Evolutionary conservation across 768 basidiomycete species (phyloP).

Genomic region (Suillus plorans): DNA sequence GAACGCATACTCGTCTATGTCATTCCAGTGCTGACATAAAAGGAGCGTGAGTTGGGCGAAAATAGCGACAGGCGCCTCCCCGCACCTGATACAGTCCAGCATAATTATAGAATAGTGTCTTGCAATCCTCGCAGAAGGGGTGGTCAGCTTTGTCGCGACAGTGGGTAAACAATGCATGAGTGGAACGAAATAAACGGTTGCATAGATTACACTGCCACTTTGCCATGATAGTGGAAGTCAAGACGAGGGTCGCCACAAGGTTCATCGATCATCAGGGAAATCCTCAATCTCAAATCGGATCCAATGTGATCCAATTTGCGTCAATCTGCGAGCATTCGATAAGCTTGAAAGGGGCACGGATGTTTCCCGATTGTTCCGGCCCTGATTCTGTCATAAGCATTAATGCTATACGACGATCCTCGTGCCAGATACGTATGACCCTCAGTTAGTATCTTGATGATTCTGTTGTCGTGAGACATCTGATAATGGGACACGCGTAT

Average conservation of each 20-base stretch:
- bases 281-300: too few relatives aligned
- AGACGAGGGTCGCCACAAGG: neutral
- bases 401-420: neutral
- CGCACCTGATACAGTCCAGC: constrained; percentile 16
- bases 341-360: neutral
- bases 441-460: neutral
- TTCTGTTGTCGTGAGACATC: neutral
- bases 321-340: too few relatives aligned
- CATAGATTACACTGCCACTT: constrained; percentile 1
- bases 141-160: constrained; percentile 19
- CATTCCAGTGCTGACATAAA: neutral
- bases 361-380: neutral
- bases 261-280: too few relatives aligned
- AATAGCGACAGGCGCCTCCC: too few relatives aligned
- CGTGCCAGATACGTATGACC: neutral
- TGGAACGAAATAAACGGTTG: neutral
- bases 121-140: constrained; percentile 18
- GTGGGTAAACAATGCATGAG: constrained; percentile 19
- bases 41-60: neutral
- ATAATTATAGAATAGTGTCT: constrained; percentile 17
- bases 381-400: neutral
- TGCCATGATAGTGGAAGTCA: neutral
- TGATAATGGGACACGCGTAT: neutral
- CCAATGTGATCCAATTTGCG: too few relatives aligned
- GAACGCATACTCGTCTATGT: neutral